Evolutionary conservation across 257 asterid species (phyloP).

Genomic region (Plantago major): DNA sequence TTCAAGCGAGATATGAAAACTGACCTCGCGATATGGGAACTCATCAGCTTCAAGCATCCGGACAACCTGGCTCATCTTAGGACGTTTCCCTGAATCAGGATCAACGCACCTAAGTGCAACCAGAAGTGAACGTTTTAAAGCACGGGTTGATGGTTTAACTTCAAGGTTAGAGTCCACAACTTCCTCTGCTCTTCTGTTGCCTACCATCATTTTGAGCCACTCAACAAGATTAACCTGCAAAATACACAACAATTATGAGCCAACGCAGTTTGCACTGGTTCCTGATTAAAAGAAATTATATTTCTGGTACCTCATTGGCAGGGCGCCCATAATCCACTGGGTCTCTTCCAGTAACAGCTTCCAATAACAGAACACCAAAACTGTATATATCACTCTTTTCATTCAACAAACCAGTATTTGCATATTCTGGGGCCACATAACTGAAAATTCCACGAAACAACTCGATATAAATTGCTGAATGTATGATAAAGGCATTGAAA

Average conservation of each 20-base stretch:
- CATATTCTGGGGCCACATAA: constrained; percentile 97
- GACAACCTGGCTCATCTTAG: constrained; percentile 35
- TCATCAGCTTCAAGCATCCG: constrained; percentile 42
- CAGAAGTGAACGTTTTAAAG: constrained; percentile 35
- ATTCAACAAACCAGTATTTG: constrained; percentile 83
- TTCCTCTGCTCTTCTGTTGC: constrained; percentile 34
- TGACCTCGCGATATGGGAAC: constrained; percentile 32
- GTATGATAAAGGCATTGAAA: neutral
- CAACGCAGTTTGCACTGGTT: neutral
- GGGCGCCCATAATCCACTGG: constrained; percentile 97
- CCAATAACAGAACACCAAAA: constrained; percentile 86
- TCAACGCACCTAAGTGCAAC: constrained; percentile 41
- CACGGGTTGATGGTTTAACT: constrained; percentile 33
- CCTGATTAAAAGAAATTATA: neutral
- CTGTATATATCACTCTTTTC: constrained; percentile 94
- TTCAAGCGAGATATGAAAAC: neutral
- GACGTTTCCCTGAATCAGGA: constrained; percentile 36
- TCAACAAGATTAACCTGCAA: constrained; percentile 94
- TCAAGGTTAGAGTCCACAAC: constrained; percentile 32
- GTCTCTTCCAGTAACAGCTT: constrained; percentile 89
- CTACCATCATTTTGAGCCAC: constrained; percentile 50
- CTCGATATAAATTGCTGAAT: neutral
- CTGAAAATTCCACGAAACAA: constrained; percentile 37
- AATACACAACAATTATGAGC: constrained; percentile 11
- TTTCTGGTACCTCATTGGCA: constrained; percentile 57